Base-by-base conservation (phyloP, 1,284 basidiomycete genomes). In the Inonotus hispidus region DNA sequence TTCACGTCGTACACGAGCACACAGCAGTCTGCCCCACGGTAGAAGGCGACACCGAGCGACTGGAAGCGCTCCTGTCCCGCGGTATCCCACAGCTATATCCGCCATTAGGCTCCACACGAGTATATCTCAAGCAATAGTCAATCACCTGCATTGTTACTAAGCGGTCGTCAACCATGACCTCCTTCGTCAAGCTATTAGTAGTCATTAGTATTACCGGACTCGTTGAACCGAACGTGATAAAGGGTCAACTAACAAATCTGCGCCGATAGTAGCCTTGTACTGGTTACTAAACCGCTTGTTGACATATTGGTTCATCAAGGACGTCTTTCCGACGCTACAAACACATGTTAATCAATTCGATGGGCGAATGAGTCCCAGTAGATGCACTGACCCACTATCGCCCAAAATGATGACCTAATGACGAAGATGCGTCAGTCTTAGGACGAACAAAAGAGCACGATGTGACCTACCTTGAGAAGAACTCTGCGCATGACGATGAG, bases 291-390 rank as follows among this genome's bases (percentile, higher is more conserved):
- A 99, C 66, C 97, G 90, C 78, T 98, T 99, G 87, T 99, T 99
- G 70, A 99, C 97, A 81, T 98, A 99, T 81, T 99, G 97, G 81
- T 98, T 99, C 97, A 99, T 99, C 70, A 99, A 86, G 46, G 96
- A 99, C 54, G 96, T 99, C 90, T 99, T 99, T 58, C 96, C 97
- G 74, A 99, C 97, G 64, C 96, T 97, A 71, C 25, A 32, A 58
- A 56, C 46, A 68, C 58, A 59, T 46, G 61, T 53, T 47, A 23
- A 37, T 50, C 53, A 43, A 52, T 46, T 39, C 27, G 49, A 37
- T 38, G 39, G 23, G 3, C 47, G 49, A 29, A 29, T 52, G 37
- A 29, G 43, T 25, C 58, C 43, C n/a, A 7, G n/a, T n/a, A n/a
- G 3, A 53, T 55, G 58, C 50, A 85, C 92, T 66, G 71, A 95